Evolutionary conservation across 257 asterid species (phyloP).

Genomic region (Scutellaria galericulata): DNA sequence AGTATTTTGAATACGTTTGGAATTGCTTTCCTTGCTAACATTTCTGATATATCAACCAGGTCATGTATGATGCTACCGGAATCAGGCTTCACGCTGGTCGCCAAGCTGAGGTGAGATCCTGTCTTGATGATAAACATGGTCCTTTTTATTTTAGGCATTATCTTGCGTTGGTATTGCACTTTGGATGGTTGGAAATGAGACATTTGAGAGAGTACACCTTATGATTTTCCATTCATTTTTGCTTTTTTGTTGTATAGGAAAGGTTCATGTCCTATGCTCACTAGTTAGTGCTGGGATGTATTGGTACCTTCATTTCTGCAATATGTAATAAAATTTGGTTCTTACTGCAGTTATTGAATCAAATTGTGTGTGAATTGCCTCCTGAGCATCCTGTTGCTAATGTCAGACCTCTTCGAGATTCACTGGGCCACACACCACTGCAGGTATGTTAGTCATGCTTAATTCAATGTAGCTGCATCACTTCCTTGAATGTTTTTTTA

Average conservation of each 20-base stretch:
- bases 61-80: slow-evolving; percentile 97
- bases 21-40: slow-evolving; percentile 33
- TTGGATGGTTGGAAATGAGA: slow-evolving; percentile 15
- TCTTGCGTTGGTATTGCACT: slow-evolving; percentile 7
- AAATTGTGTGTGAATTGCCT: slow-evolving; percentile 95
- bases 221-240: not conserved
- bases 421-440: slow-evolving; percentile 95
- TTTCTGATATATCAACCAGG: slow-evolving; percentile 54
- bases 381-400: slow-evolving; percentile 99
- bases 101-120: slow-evolving; percentile 86
- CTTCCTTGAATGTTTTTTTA: no score
- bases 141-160: slow-evolving; percentile 16
- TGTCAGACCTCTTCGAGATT: slow-evolving; percentile 91
- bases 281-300: slow-evolving; percentile 10
- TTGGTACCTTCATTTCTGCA: not conserved
- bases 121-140: slow-evolving; percentile 19
- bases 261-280: not conserved
- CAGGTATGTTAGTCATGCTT: slow-evolving; percentile 58
- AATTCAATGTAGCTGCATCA: not conserved
- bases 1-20: not conserved
- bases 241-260: not conserved
- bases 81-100: slow-evolving; percentile 97
- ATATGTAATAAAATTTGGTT: slow-evolving; percentile 1
- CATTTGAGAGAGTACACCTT: slow-evolving; percentile 16
- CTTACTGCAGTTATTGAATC: slow-evolving; percentile 78